Base-by-base conservation (phyloP, 2,329 filamentous ascomycete genomes). In the Colletotrichum horii region DNA sequence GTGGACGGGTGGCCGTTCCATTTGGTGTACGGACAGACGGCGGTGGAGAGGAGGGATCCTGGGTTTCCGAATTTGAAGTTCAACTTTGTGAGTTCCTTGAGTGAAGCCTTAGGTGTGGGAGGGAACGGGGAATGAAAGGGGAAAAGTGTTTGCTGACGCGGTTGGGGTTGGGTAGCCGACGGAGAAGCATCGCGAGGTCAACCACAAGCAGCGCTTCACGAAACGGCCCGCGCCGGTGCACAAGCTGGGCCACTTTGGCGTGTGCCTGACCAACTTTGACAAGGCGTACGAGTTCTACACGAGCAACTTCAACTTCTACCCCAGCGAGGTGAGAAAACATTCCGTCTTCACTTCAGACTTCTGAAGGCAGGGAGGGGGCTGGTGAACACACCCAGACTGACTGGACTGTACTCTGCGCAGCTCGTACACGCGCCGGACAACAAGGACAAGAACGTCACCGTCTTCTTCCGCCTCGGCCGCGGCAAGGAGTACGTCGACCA, bases 1-100 rank as follows among this genome's bases (percentile, higher is more conserved):
- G 85, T 91, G 3, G 90, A 92, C 74, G 88, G 88, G 1, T 92
- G 88, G 75, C 88, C 89, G 3, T 87, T 92, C 79, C 90, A 92
- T 79, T 84, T 93, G 0, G 86, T 93, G 2, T 83, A 89, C 77
- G 91, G 89, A 3, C 91, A 93, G 80, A 80, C 81, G 8, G 80
- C 79, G 6, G 84, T 83, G 0, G 83, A 85, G 67, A 81, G 83
- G 28, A 60, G 66, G 7, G 80, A 84, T 43, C 83, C 84, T 4
- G 84, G 84, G 34, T 83, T 87, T 69, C 83, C 86, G 4, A 79
- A 87, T 69, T 71, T 87, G 70, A 81, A 87, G 76, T 80, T 89
- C 81, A 87, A 91, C 83, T 88, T 86, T 81, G 83, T 84, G 71
- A 79, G 83, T 70, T 32, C 12, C 3, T 14, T 28, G 11, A 15